Base-by-base conservation (phyloP, 1,284 basidiomycete species). In the Entoloma clypeatum region DNA sequence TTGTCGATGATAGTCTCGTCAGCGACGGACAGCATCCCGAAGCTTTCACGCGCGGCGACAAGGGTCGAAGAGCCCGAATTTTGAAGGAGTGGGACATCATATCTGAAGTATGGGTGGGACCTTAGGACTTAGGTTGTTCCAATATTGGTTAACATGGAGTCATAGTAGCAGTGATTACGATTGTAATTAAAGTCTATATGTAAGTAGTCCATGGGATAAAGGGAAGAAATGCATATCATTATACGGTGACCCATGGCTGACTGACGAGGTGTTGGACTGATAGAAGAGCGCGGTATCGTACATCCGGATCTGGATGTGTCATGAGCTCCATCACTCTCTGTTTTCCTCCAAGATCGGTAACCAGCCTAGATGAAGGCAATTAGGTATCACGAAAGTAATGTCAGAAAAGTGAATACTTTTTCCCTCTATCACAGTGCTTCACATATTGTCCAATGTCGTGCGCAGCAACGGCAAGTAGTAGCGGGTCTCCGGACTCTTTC, bases 391-490 rank as follows among this genome's bases (percentile, higher is more conserved):
- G 28, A 16, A 4, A n/a, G 13, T 5, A 28, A 33, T 33, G 28
- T 24, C 35, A n/a, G 16, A 13, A 26, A 10, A 14, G 42, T 25
- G 59, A 79, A 49, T 51, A 96, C 92, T 83, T 93, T 72, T 94
- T 96, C 34, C 89, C 91, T 45, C 78, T 78, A 47, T 95, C 91
- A 49, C 81, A 86, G 58, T 91, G 85, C 61, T 89, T 92, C 49
- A 95, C 87, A 57, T 94, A 96, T 60, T 93, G 87, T 7, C 90
- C 93, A n/a, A 96, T 62, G 59, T 99, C 92, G 55, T 94, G 90
- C 5, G 84, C 81, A 2, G 92, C 91, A 7, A 97, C 90, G 1
- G 91, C 89, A 5, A 96, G 77, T 1, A 92, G 86, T 7, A 77
- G 56, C 1, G 89, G 74, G 49, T 95, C 86, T 7, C 62, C 65